These are phyloP conservation scores for Malbranchea cinnamomea DNA, from an alignment of 2,329 filamentous ascomycete genomes.

Conservation along the genomic window DNA sequence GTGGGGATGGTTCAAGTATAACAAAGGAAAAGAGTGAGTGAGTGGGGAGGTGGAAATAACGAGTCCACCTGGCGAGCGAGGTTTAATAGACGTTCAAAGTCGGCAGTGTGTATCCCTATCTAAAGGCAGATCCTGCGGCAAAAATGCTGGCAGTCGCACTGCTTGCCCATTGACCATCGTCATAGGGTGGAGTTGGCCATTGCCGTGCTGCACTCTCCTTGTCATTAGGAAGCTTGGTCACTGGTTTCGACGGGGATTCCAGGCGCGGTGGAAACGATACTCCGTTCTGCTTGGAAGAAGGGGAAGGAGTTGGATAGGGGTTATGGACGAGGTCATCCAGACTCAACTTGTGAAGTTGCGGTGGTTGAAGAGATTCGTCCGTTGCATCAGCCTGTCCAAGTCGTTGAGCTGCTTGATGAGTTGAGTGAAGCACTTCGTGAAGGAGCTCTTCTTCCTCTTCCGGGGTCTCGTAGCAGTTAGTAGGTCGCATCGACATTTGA, in stretches of 20 bases:
- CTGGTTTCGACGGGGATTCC: slow-evolving; percentile 42
- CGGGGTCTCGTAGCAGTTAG: slow-evolving; percentile 80
- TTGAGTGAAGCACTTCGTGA: slow-evolving; percentile 71
- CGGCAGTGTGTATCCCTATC: slow-evolving; percentile 14
- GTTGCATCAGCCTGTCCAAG: slow-evolving; percentile 36
- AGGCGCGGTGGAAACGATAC: slow-evolving; percentile 52
- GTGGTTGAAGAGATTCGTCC: slow-evolving; percentile 21
- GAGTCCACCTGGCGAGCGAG: no score
- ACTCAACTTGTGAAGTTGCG: slow-evolving; percentile 38
- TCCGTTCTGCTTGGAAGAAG: slow-evolving; percentile 70
- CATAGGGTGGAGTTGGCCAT: slow-evolving; percentile 92
- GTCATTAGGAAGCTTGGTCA: slow-evolving; percentile 46
- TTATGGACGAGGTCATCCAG: slow-evolving; percentile 25
- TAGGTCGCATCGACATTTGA: slow-evolving; percentile 52
- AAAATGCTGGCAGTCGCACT: slow-evolving; percentile 70
- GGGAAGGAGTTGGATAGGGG: slow-evolving; percentile 56
- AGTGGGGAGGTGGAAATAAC: slow-evolving; percentile 11
- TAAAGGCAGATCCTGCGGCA: slow-evolving; percentile 41
- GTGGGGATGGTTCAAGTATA: no score
- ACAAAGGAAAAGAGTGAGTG: slow-evolving; percentile 8
- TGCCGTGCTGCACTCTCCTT: slow-evolving; percentile 45
- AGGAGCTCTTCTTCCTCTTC: slow-evolving; percentile 94
- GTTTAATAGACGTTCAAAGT: background rate
- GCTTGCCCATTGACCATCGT: slow-evolving; percentile 82
- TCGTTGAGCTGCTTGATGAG: slow-evolving; percentile 57